A percentile compares a stretch with the other conserved stretches of the same genome.
phyloP scores from a whole-genome alignment of 1,139 yeast genomes.

The Suhomyces choctaworum region DNA sequence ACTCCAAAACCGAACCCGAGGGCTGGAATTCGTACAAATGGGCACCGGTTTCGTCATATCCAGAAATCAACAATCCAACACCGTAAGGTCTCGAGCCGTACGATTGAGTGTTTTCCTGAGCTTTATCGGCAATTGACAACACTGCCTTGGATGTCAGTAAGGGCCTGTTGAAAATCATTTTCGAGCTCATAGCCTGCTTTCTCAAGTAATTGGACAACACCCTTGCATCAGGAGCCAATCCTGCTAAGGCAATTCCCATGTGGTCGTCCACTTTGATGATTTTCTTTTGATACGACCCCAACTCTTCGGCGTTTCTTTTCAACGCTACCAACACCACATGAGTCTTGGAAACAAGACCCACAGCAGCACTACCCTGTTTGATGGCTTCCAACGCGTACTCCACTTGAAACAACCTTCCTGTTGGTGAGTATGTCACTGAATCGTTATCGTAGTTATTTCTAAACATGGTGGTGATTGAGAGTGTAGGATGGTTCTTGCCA shows the following conservation, averaged over 20 bases:
- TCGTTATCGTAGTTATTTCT: slow-evolving; percentile 98
- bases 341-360: slow-evolving; percentile 81
- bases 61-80: slow-evolving; percentile 89
- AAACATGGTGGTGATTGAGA: slow-evolving; percentile 48
- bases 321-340: slow-evolving; percentile 92
- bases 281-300: slow-evolving; percentile 95
- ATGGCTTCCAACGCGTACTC: slow-evolving; percentile 97
- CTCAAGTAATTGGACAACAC: slow-evolving; percentile 85
- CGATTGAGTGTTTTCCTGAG: slow-evolving; percentile 93
- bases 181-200: slow-evolving; percentile 88
- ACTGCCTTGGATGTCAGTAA: slow-evolving; percentile 84
- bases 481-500: slow-evolving; percentile 6
- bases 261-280: slow-evolving; percentile 89
- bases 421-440: slow-evolving; percentile 95
- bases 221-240: slow-evolving; percentile 97
- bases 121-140: slow-evolving; percentile 87
- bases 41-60: slow-evolving; percentile 91
- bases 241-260: slow-evolving; percentile 93
- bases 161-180: slow-evolving; percentile 85
- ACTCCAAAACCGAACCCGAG: slow-evolving; percentile 89
- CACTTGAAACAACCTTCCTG: slow-evolving; percentile 92
- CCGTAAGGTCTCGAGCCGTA: slow-evolving; percentile 98
- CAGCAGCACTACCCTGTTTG: slow-evolving; percentile 97
- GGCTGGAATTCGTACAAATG: slow-evolving; percentile 96
- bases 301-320: slow-evolving; percentile 94